phyloP scores from a whole-genome alignment of 805 yeast genomes.

The Nematodospora valgi region DNA sequence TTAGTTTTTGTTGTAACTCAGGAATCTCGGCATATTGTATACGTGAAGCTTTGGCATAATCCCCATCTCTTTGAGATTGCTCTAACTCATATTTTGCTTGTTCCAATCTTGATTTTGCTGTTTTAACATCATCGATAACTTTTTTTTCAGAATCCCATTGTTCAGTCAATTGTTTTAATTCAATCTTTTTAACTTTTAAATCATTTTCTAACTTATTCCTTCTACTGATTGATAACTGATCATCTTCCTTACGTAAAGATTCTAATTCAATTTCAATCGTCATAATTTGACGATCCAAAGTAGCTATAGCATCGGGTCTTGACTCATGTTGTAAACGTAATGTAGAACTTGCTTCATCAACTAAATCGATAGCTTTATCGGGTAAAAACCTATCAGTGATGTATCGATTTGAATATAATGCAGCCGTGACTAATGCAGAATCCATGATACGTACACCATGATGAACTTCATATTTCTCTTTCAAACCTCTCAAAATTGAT shows the following conservation, averaged over 20 bases:
- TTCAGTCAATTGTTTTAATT: constrained; percentile 66
- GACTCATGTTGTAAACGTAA: constrained; percentile 93
- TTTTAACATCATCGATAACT: constrained; percentile 73
- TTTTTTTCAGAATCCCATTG: constrained; percentile 84
- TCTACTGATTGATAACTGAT: constrained; percentile 76
- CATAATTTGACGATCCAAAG: constrained; percentile 83
- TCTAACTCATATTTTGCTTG: constrained; percentile 81
- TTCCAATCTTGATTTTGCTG: constrained; percentile 79
- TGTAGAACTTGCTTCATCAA: constrained; percentile 97
- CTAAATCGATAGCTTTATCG: constrained; percentile 94
- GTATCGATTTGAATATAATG: constrained; percentile 83
- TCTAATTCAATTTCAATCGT: constrained; percentile 94
- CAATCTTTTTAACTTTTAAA: constrained; percentile 58
- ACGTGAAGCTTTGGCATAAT: constrained; percentile 85
- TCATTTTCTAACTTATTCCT: constrained; percentile 69
- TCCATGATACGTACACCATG: constrained; percentile 96
- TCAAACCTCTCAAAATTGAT: constrained; percentile 86
- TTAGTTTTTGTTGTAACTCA: constrained; percentile 61
- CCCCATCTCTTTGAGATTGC: constrained; percentile 76
- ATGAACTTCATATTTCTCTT: constrained; percentile 93
- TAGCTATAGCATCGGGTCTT: constrained; percentile 91
- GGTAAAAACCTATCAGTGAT: constrained; percentile 90
- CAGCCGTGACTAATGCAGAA: constrained; percentile 90
- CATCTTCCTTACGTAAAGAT: constrained; percentile 89
- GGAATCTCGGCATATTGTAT: constrained; percentile 88